Conservation (phyloP, 176 grass and related monocot species). For the Aechmea fasciata region DNA sequence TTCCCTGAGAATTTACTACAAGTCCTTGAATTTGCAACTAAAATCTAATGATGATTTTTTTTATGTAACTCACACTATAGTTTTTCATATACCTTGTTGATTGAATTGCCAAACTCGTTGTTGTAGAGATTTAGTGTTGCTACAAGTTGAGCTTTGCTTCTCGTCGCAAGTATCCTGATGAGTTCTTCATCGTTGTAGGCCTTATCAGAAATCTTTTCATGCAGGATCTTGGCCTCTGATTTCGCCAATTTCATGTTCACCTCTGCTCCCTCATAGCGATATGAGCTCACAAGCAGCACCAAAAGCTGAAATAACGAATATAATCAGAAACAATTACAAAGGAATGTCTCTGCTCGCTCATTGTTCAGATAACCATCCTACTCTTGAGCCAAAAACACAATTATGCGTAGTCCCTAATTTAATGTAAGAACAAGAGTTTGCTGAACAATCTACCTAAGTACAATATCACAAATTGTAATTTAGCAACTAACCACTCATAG, state of each 20-base stretch:
- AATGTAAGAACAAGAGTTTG: not conserved
- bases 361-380: no score
- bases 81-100: constrained; percentile 56
- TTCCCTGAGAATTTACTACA: no score
- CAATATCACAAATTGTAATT: not conserved
- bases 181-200: constrained; percentile 70
- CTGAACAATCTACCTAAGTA: not conserved
- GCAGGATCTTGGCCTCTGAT: constrained; percentile 80
- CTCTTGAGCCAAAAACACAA: not conserved
- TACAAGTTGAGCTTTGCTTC: constrained; percentile 80
- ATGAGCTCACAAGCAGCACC: constrained; percentile 72
- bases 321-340: not conserved
- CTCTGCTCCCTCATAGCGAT: constrained; percentile 65
- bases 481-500: no score
- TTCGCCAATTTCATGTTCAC: constrained; percentile 64
- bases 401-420: not conserved
- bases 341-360: not conserved
- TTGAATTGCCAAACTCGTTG: constrained; percentile 59
- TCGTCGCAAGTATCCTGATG: constrained; percentile 70
- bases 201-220: constrained; percentile 76
- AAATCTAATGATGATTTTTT: no score
- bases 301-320: constrained; percentile 49
- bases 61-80: not conserved
- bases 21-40: no score
- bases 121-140: constrained; percentile 84